A percentile compares a stretch with the other conserved stretches of the same genome.
These are phyloP conservation scores for Pilatotrama ljubarskyi DNA, from an alignment of 768 basidiomycete species.

Conservation along the genomic window DNA sequence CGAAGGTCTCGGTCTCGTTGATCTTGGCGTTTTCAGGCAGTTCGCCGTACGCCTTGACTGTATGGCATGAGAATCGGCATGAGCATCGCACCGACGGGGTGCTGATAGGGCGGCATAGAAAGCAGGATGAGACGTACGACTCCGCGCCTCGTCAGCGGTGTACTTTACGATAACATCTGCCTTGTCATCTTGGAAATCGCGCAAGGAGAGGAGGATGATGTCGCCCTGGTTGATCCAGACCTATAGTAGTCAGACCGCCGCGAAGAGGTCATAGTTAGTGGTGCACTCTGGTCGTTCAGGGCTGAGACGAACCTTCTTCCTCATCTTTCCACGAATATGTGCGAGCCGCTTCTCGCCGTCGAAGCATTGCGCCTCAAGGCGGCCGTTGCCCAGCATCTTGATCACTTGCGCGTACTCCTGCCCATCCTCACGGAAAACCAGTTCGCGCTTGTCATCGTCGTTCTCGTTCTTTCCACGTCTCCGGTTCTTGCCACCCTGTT, in stretches of 20 bases:
- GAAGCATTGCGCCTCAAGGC: conserved; percentile 94
- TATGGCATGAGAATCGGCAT: neutral
- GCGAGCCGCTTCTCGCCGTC: conserved; percentile 98
- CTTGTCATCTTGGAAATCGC: conserved; percentile 99
- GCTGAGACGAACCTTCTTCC: conserved; percentile 81
- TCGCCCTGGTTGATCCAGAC: conserved; percentile 99
- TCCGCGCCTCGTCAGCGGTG: conserved; percentile 92
- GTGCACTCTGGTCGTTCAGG: neutral
- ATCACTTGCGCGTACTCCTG: conserved; percentile 98
- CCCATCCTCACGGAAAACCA: conserved; percentile 97
- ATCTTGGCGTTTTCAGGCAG: conserved; percentile 95
- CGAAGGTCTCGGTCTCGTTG: conserved; percentile 94
- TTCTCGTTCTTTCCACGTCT: conserved; percentile 99
- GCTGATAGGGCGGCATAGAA: neutral
- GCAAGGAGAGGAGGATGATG: conserved; percentile 89
- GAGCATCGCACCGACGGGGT: neutral
- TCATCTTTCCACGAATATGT: conserved; percentile 98
- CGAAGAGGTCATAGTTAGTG: neutral
- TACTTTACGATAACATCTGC: conserved; percentile 99
- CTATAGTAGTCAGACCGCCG: conserved; percentile 41
- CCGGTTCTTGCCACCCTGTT: conserved; percentile 97
- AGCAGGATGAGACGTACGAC: conserved; percentile 45
- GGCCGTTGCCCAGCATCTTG: conserved; percentile 99
- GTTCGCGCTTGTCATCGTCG: conserved; percentile 97
- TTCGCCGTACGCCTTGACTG: conserved; percentile 97